Evolutionary conservation across 208 protist species (phyloP), one percentile per base, ranked within the genome.

Genomic region (Trypanosomatidae sp.): DNA sequence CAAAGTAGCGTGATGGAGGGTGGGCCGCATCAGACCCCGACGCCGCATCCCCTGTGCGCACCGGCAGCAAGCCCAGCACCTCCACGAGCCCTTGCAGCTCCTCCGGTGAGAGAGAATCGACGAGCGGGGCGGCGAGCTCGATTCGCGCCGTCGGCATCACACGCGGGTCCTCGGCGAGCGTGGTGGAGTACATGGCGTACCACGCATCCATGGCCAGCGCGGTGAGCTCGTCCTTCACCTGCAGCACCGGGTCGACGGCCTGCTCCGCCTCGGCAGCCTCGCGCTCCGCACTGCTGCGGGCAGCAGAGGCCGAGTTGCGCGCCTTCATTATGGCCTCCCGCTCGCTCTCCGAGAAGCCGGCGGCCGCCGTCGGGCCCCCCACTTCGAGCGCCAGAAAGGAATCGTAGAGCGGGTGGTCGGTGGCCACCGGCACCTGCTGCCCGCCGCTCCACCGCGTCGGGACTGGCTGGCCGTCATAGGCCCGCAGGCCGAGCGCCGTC

Each of bases 141-240:
- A 93, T 79, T 19, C 52, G 67, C 39, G 77, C 72, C n/a, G 84
- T 93, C 66, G 88, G 81, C 85, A 91, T 94, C 46, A 76, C 50
- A 30, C 68, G 69, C 39, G 91, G 88, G 41, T 84, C 53, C 36
- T 90, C 80, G 41, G 91, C 82, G 28, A 96, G 79, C 33, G 74
- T 87, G n/a, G 89, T 88, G 47, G 89, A 94, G 83, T 96, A 96
- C 2, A 89, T 85, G 22, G 70, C 85, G 76, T 96, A 94, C 89
- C 91, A 96, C 71, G 89, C 85, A 59, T 96, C 91, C 80, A 96
- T 90, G n/a, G 91, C 89, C 66, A 94, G 74, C 0, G 89, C 89
- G 12, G 79, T 73, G 15, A 96, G 84, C 79, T 94, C 91, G 44
- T 78, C 81, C 58, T 82, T 68, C 50, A 93, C 88, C 44, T 81